Conservation (phyloP, 169 alveolate genomes). For the Perkinsus olseni region DNA sequence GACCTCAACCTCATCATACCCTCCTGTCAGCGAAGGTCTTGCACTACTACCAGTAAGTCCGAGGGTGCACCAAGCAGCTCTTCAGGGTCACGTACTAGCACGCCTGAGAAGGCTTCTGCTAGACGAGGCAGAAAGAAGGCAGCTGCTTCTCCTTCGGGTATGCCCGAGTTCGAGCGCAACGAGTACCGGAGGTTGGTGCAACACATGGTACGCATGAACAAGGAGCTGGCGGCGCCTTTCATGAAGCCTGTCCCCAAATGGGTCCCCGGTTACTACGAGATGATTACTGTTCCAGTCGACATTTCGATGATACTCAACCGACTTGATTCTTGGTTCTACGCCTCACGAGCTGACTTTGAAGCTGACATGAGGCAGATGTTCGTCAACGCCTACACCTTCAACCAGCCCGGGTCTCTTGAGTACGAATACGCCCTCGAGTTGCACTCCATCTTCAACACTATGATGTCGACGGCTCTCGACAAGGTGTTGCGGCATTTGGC, state of each 20-base stretch:
- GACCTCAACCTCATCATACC: background rate
- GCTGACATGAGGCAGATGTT: background rate
- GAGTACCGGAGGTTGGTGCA: background rate
- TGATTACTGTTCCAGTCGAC: background rate
- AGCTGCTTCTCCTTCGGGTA: background rate
- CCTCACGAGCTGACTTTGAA: background rate
- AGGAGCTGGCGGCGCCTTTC: background rate
- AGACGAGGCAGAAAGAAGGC: background rate
- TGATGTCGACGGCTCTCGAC: background rate
- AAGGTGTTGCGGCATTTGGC: background rate
- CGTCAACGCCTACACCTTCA: background rate
- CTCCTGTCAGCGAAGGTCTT: background rate
- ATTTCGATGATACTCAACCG: background rate
- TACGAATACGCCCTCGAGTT: background rate
- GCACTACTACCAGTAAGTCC: background rate
- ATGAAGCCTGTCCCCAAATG: background rate
- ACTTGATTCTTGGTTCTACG: background rate
- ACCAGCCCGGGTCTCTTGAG: background rate
- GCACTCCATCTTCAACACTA: background rate
- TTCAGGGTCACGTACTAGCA: background rate
- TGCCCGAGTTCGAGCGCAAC: background rate
- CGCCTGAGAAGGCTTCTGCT: background rate
- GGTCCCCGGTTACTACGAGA: background rate
- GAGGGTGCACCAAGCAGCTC: conserved; percentile 1
- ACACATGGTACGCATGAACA: background rate